Conservation (phyloP, 331 rosid genomes). For the Cydonia oblonga region DNA sequence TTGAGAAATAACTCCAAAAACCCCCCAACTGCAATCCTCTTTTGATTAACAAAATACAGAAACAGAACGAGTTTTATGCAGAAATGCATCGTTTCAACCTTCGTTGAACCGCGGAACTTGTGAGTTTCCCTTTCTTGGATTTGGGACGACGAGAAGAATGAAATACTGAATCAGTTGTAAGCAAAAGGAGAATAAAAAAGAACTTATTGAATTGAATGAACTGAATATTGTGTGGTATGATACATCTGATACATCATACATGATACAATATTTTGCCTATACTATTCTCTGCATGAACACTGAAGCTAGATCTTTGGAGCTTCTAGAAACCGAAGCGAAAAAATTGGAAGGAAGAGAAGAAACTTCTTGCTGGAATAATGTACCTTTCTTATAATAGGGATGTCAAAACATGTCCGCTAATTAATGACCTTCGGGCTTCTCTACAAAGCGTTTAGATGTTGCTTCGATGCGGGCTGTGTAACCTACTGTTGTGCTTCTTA, state of each 20-base stretch:
- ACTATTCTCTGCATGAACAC: neutral
- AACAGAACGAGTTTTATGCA: neutral
- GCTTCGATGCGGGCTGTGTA: slow-evolving; percentile 85
- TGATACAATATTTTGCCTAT: neutral
- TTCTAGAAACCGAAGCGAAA: neutral
- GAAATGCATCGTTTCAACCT: neutral
- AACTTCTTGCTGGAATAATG: neutral
- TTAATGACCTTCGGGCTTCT: slow-evolving; percentile 2
- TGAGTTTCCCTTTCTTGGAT: neutral
- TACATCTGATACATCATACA: slow-evolving; percentile 3
- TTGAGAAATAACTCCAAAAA: too few species aligned
- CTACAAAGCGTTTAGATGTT: slow-evolving; percentile 35
- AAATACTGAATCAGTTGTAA: neutral
- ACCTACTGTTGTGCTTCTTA: slow-evolving; percentile 74
- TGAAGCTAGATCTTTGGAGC: neutral
- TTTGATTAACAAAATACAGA: too few species aligned
- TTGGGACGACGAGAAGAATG: neutral
- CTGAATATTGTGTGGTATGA: neutral
- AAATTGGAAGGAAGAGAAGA: slow-evolving; percentile 3
- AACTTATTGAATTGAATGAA: neutral
- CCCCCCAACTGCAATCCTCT: too few species aligned
- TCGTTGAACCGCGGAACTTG: neutral
- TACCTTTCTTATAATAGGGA: neutral
- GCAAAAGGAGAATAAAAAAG: neutral
- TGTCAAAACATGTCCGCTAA: neutral